phyloP scores from a whole-genome alignment of 73 alveolate species.

The Paramecium primaurelia region DNA sequence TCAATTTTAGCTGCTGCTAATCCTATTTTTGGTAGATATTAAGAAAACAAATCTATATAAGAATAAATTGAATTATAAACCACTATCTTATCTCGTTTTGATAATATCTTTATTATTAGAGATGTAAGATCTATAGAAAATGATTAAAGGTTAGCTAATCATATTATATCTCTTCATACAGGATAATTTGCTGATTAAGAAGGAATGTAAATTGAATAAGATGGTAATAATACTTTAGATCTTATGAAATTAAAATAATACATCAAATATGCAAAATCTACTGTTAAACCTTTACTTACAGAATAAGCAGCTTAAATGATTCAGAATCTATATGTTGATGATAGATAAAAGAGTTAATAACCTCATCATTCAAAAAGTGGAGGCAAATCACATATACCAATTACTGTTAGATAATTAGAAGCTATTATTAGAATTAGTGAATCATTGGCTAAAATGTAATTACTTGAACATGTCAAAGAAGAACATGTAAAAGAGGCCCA shows the following conservation, averaged over 20 bases:
- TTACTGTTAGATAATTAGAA: constrained; percentile 99
- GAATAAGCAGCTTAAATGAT: constrained; percentile 94
- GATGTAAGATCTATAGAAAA: constrained; percentile 94
- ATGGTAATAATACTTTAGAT: constrained; percentile 76
- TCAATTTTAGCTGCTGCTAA: constrained; percentile 99
- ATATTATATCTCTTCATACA: constrained; percentile 90
- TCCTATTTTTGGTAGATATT: constrained; percentile 99
- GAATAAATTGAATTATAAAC: constrained; percentile 98
- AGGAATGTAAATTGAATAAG: constrained; percentile 64
- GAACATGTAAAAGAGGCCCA: constrained; percentile 99
- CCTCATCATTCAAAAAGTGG: constrained; percentile 74
- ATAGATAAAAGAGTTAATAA: constrained; percentile 76
- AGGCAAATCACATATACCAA: constrained; percentile 89
- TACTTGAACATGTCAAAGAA: constrained; percentile 84
- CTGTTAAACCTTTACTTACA: constrained; percentile 83
- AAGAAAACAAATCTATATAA: constrained; percentile 95
- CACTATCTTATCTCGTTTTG: constrained; percentile 99
- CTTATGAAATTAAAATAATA: constrained; percentile 86
- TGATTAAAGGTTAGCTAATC: constrained; percentile 96
- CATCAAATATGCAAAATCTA: constrained; percentile 89
- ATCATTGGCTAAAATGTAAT: constrained; percentile 98
- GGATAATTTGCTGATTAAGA: constrained; percentile 73
- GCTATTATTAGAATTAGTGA: constrained; percentile 99
- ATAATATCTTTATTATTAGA: constrained; percentile 97
- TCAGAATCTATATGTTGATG: constrained; percentile 92